Evolutionary conservation across 768 basidiomycete species (phyloP).

Genomic region (Collybiopsis confluens): DNA sequence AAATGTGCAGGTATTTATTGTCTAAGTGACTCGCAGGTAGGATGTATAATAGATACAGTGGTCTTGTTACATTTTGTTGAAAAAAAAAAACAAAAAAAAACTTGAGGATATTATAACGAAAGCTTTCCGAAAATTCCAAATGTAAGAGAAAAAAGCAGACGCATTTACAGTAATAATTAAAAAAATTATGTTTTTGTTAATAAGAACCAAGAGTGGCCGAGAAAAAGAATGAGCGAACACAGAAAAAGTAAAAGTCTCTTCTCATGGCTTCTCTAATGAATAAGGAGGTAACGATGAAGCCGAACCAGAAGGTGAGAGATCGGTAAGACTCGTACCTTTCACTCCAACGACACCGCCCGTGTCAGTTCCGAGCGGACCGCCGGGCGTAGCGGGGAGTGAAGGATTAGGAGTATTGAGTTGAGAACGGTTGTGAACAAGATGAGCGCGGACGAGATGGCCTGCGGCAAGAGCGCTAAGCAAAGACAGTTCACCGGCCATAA

Average conservation of each 20-base stretch:
- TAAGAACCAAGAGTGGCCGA: not conserved
- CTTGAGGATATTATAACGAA: no score
- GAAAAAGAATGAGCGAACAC: not conserved
- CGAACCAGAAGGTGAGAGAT: slow-evolving; percentile 29
- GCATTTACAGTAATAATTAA: no score
- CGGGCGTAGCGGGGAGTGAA: slow-evolving; percentile 61
- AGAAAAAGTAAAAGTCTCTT: not conserved
- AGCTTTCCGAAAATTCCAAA: no score
- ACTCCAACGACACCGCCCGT: slow-evolving; percentile 8
- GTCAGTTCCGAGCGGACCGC: slow-evolving; percentile 28
- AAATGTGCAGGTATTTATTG: no score
- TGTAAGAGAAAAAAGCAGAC: no score
- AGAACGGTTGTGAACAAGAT: slow-evolving; percentile 89
- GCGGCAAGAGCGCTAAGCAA: slow-evolving; percentile 91
- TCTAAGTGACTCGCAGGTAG: no score
- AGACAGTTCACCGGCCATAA: slow-evolving; percentile 97
- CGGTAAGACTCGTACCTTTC: slow-evolving; percentile 2
- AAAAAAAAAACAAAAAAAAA: not conserved
- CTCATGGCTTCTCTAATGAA: slow-evolving; percentile 16
- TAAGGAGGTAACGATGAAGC: slow-evolving; percentile 42
- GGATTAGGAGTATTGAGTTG: slow-evolving; percentile 72
- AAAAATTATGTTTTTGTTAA: not conserved
- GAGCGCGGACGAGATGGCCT: slow-evolving; percentile 90
- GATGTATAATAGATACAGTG: slow-evolving; percentile 6
- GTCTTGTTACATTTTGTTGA: not conserved